phyloP scores from a whole-genome alignment of 805 yeast species.

The Yamadazyma akitaensis region DNA sequence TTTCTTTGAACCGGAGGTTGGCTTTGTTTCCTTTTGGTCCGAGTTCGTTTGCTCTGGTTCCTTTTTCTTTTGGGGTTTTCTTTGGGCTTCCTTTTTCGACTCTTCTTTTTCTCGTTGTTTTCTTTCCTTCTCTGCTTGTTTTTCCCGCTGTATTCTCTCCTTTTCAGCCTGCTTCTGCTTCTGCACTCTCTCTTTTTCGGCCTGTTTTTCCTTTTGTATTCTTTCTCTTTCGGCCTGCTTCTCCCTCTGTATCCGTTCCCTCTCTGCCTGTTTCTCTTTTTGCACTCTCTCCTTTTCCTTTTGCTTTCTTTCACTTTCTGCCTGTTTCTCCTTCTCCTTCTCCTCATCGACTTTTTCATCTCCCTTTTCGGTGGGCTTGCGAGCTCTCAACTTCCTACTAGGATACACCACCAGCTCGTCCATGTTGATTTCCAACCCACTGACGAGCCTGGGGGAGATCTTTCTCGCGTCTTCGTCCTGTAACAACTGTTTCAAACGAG shows the following conservation, averaged over 20 bases:
- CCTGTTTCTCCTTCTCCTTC: background rate
- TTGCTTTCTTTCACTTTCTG: background rate
- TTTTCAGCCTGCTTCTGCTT: background rate
- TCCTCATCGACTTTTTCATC: background rate
- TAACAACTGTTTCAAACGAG: background rate
- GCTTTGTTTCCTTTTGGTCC: too few relatives aligned
- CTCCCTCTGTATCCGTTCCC: background rate
- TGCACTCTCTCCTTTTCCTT: background rate
- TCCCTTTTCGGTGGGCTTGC: background rate
- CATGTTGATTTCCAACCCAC: constrained; percentile 11
- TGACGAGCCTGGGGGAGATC: constrained; percentile 1
- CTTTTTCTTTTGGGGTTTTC: background rate
- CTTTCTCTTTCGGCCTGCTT: background rate
- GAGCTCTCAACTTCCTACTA: background rate
- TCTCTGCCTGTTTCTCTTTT: background rate
- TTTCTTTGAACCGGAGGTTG: too few relatives aligned
- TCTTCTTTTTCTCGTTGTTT: background rate
- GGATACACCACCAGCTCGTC: background rate
- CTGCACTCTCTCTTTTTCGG: background rate
- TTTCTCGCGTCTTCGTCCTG: background rate
- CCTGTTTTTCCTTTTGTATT: background rate
- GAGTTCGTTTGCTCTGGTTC: background rate
- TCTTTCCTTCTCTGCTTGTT: background rate
- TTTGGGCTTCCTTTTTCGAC: background rate
- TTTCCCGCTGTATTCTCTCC: background rate